These are phyloP conservation scores for Phallus indusiatus DNA, from an alignment of 768 basidiomycete genomes.

Conservation along the genomic window DNA sequence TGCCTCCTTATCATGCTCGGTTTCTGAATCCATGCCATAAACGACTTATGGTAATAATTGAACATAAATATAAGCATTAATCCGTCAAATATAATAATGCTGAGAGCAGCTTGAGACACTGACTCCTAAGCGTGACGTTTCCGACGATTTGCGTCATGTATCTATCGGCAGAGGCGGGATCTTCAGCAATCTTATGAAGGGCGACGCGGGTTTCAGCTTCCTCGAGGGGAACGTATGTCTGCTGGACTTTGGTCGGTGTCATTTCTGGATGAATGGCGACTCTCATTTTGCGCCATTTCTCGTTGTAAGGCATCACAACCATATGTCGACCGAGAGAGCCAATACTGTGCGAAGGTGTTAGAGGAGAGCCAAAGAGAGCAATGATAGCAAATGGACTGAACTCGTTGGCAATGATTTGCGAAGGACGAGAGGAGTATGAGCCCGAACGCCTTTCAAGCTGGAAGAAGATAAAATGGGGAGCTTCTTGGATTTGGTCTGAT, in stretches of 20 bases:
- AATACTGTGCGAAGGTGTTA: slow-evolving; percentile 19
- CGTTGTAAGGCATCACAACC: slow-evolving; percentile 34
- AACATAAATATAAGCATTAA: too few species aligned
- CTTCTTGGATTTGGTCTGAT: too few species aligned
- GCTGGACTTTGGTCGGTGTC: slow-evolving; percentile 18
- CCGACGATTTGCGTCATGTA: background rate
- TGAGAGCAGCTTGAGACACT: background rate
- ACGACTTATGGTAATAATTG: background rate
- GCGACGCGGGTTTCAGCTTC: slow-evolving; percentile 37
- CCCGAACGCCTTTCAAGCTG: slow-evolving; percentile 35
- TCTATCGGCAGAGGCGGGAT: background rate
- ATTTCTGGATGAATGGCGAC: slow-evolving; percentile 11
- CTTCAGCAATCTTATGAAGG: slow-evolving; percentile 26
- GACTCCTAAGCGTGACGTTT: background rate
- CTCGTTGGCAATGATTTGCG: slow-evolving; percentile 31
- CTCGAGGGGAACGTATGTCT: slow-evolving; percentile 36
- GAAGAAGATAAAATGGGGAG: background rate
- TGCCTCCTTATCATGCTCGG: background rate
- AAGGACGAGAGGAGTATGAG: slow-evolving; percentile 39
- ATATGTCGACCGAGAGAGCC: slow-evolving; percentile 39
- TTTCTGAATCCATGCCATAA: background rate
- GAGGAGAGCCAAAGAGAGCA: background rate
- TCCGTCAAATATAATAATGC: background rate
- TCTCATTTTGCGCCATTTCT: slow-evolving; percentile 39
- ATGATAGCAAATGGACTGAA: slow-evolving; percentile 11